These are phyloP conservation scores for Talaromyces amestolkiae DNA, from an alignment of 2,329 filamentous ascomycete species.

Conservation along the genomic window DNA sequence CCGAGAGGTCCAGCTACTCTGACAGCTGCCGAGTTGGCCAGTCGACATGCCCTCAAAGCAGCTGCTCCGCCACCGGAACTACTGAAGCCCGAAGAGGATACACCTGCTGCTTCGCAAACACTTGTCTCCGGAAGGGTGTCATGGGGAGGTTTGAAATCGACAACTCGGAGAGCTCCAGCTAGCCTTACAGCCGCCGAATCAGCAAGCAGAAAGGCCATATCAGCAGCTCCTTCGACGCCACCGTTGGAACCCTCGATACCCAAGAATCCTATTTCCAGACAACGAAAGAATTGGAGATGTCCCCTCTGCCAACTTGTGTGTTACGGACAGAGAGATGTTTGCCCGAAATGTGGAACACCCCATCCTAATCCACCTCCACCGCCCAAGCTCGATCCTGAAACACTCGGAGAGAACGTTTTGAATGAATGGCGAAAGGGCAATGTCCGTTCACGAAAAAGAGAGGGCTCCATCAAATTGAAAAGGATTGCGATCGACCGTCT, in stretches of 20 bases:
- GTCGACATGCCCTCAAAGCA: conserved; percentile 30
- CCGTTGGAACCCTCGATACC: background rate
- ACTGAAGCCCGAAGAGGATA: background rate
- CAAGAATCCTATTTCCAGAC: background rate
- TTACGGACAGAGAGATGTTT: conserved; percentile 18
- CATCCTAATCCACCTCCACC: conserved; percentile 22
- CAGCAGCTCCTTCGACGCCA: background rate
- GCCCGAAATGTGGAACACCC: conserved; percentile 30
- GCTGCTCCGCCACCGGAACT: conserved; percentile 14
- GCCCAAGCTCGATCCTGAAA: conserved; percentile 10
- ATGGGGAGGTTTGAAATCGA: background rate
- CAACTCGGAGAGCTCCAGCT: background rate
- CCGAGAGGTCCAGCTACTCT: conserved; percentile 25
- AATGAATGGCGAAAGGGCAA: conserved; percentile 14
- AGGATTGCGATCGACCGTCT: background rate
- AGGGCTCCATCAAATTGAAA: background rate
- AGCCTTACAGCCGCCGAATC: background rate
- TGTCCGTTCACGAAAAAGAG: background rate
- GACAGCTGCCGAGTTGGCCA: conserved; percentile 33
- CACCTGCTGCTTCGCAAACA: background rate
- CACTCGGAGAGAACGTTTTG: background rate
- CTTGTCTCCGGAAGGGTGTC: background rate
- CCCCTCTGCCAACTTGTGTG: conserved; percentile 27
- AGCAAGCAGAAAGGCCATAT: background rate
- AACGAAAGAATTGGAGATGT: conserved; percentile 29